phyloP scores from a whole-genome alignment of 331 rosid species.

The Rhamnella rubrinervis region DNA sequence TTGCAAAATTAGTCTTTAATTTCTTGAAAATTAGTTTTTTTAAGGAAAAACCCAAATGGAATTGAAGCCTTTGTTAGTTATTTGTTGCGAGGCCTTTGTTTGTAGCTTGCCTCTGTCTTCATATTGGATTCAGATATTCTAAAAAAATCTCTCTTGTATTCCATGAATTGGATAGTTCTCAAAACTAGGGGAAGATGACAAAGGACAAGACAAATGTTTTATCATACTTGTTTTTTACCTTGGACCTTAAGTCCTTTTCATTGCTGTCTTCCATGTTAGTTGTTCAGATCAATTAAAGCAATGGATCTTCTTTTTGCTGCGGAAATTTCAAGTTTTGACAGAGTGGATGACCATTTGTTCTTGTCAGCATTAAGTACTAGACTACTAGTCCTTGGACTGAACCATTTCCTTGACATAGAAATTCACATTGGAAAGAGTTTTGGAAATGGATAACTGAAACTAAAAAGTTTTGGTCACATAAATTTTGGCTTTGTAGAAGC shows the following conservation, averaged over 20 bases:
- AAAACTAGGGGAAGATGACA: not conserved
- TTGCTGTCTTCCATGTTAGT: constrained; percentile 19
- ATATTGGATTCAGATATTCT: not conserved
- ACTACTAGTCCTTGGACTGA: no score
- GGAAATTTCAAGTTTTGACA: not conserved
- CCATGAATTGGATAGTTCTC: constrained; percentile 9
- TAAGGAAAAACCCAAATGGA: not conserved
- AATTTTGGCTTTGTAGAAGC: no score
- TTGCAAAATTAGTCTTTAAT: constrained; percentile 6
- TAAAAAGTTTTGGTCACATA: no score
- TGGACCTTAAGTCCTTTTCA: constrained; percentile 38
- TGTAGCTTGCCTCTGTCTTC: not conserved
- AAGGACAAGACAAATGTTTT: constrained; percentile 11
- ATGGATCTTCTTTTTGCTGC: not conserved
- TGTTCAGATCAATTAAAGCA: not conserved
- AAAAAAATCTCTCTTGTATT: constrained; percentile 26
- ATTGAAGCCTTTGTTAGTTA: constrained; percentile 11
- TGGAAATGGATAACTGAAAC: no score
- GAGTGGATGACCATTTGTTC: no score
- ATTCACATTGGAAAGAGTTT: no score
- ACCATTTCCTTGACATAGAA: no score
- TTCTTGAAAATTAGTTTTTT: not conserved
- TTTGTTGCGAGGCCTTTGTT: constrained; percentile 18
- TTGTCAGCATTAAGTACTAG: no score
- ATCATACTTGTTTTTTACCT: constrained; percentile 19